A percentile compares a stretch with the other conserved stretches of the same genome.
These are phyloP conservation scores for Phytopythium vexans DNA, from an alignment of 352 stramenopile species.

Conservation along the genomic window DNA sequence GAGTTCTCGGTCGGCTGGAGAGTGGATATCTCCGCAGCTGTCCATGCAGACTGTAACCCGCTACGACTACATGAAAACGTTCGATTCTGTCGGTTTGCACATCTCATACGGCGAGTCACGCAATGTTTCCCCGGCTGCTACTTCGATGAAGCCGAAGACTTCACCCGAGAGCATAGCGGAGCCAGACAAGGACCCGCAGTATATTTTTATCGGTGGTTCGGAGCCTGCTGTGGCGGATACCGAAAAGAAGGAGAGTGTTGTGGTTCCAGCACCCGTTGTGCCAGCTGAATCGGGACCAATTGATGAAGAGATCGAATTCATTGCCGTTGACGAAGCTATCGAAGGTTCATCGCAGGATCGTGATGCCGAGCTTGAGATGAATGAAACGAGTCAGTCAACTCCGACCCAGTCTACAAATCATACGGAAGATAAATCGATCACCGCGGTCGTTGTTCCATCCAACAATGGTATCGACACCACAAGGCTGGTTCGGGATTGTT, in stretches of 20 bases:
- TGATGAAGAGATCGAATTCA: slow-evolving; percentile 4
- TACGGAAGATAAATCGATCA: neutral
- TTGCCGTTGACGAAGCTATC: slow-evolving; percentile 1
- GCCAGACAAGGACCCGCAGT: neutral
- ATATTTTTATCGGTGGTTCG: slow-evolving; percentile 3
- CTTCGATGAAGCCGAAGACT: neutral
- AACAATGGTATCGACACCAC: no score
- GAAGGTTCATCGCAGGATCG: neutral
- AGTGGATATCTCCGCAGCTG: neutral
- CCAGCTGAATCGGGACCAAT: neutral
- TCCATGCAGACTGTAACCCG: neutral
- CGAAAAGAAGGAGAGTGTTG: neutral
- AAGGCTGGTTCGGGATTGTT: no score
- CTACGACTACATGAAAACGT: neutral
- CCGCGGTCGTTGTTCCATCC: no score
- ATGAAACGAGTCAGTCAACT: neutral
- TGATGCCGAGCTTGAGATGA: no score
- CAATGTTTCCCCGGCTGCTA: neutral
- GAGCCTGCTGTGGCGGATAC: neutral
- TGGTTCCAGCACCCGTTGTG: neutral
- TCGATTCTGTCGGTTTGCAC: neutral
- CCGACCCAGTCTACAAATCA: neutral
- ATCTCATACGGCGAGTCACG: neutral
- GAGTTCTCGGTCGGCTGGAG: neutral
- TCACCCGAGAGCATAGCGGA: neutral